A percentile compares a stretch with the other conserved stretches of the same genome.
phyloP scores from a whole-genome alignment of 768 basidiomycete genomes.

The Tricholoma sp. region DNA sequence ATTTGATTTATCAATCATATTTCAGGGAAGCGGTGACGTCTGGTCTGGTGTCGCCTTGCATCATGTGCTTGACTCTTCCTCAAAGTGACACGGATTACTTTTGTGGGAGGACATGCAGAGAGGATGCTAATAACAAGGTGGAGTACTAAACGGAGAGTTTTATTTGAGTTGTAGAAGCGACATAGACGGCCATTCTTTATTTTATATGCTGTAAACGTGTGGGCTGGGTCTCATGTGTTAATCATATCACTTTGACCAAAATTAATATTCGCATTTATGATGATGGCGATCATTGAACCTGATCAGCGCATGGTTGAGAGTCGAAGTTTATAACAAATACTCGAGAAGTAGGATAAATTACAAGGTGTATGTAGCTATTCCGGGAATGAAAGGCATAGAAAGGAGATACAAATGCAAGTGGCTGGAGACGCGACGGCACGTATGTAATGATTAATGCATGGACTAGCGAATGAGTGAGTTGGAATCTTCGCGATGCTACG shows the following conservation, averaged over 20 bases:
- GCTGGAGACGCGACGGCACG: neutral
- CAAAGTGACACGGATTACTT: constrained; percentile 61
- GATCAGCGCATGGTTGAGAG: neutral
- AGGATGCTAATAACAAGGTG: constrained; percentile 51
- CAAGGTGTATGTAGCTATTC: neutral
- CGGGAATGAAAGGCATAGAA: neutral
- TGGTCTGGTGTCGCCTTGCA: constrained; percentile 49
- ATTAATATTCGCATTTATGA: neutral
- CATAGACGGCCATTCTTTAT: neutral
- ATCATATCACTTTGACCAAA: neutral
- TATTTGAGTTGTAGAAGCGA: too few species aligned
- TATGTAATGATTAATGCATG: neutral
- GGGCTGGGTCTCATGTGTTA: neutral
- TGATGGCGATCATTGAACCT: neutral
- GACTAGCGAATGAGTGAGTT: neutral
- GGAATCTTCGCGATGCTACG: neutral
- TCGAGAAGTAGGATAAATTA: neutral
- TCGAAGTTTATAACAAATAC: neutral
- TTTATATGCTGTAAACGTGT: neutral
- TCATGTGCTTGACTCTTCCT: constrained; percentile 59
- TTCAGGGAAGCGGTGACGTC: constrained; percentile 52
- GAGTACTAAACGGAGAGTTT: neutral
- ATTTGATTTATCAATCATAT: constrained; percentile 4
- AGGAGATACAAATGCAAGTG: neutral
- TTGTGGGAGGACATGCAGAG: constrained; percentile 52